Conservation (phyloP, 129 eudicot species). For the Kitagawia praeruptora region DNA sequence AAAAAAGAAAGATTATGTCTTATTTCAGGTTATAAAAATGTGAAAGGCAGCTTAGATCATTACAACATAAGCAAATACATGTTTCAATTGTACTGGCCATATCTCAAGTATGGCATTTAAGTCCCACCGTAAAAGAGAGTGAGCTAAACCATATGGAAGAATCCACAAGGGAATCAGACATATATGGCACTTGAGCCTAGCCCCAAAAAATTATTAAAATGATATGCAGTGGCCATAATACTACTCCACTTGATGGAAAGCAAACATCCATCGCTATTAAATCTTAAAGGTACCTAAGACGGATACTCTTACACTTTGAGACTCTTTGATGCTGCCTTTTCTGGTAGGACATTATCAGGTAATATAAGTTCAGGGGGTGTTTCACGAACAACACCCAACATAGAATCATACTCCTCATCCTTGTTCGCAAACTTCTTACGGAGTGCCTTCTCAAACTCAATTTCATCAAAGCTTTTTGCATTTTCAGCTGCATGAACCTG, state of each 20-base stretch:
- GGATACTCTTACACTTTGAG: conserved; percentile 19
- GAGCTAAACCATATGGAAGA: background rate
- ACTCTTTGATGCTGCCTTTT: conserved; percentile 41
- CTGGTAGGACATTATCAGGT: conserved; percentile 52
- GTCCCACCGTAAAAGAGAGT: background rate
- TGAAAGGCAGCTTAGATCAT: background rate
- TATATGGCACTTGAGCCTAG: conserved; percentile 29
- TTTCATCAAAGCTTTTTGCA: conserved; percentile 58
- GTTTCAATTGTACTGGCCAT: conserved; percentile 3
- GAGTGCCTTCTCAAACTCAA: conserved; percentile 67
- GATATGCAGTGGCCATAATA: conserved; percentile 16
- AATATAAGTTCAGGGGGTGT: conserved; percentile 61
- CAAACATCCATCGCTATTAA: background rate
- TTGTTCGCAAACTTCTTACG: conserved; percentile 70
- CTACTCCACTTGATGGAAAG: conserved; percentile 7
- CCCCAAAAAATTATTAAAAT: conserved; percentile 47
- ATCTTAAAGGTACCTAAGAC: background rate
- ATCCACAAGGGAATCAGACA: conserved; percentile 13
- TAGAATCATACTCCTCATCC: conserved; percentile 74
- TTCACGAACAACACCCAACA: conserved; percentile 75
- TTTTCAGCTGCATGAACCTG: conserved; percentile 90
- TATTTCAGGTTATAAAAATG: conserved; percentile 1
- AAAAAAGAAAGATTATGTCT: background rate
- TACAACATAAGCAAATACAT: background rate
- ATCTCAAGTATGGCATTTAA: background rate